Base-by-base conservation (phyloP, 768 basidiomycete genomes). In the Kwoniella europaea region DNA sequence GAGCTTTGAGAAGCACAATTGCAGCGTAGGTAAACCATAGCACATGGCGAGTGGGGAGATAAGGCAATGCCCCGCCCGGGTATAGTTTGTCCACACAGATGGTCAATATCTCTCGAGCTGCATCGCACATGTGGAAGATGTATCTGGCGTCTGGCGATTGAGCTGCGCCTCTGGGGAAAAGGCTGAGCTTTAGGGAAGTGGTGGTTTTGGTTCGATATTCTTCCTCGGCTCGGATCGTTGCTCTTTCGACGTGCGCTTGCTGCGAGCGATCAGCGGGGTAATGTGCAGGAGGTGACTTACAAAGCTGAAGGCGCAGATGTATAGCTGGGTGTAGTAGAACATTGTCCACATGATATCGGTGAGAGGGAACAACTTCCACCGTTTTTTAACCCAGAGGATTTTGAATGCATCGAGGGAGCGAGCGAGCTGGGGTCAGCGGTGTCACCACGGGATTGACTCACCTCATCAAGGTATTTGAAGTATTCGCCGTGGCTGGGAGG, bases 1-100 rank as follows among this genome's bases (percentile, higher is more conserved):
- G 62, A 10, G 79, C 80, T 71, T 80, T 83, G 43, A 83, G 71
- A 4, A 83, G 67, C 20, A 83, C 73, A 7, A 83, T 78, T 9
- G 82, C 80, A 3, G 74, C 82, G 61, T 81, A 83, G 12, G 78
- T 79, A 69, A 78, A 81, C 82, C 82, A 83, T 1, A 83, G 68
- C 12, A 83, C 65, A 63, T 72, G 80, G 43, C 82, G 63, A 24
- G 77, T 80, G 0, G 82, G 82, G 3, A 83, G 63, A 59, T 72
- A 83, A 4, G 76, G 78, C 35, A 83, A 46, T 2, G 76, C 77
- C 42, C 79, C 82, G 15, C 77, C 78, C 0, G 80, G 82, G 58
- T 69, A 68, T 13, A 83, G 60, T n/a, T 76, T 73, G 56, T 80
- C 70, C 29, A 80, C 77, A 67, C 80, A 83, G 50, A 83, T 78